phyloP scores from a whole-genome alignment of 768 basidiomycete species.

The Leccinum imitatum region DNA sequence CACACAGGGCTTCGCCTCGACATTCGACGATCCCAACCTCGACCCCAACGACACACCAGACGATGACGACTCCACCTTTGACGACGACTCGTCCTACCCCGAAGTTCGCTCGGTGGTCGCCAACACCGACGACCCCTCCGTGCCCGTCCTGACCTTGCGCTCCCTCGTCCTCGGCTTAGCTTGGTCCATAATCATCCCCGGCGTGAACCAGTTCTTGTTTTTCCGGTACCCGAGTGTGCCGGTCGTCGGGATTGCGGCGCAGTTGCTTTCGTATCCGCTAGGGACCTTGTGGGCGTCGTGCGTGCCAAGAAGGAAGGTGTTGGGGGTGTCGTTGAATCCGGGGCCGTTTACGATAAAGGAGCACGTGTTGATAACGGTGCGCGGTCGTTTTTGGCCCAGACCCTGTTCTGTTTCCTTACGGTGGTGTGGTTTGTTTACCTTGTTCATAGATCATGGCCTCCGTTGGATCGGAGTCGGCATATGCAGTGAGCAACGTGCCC shows the following conservation, averaged over 20 bases:
- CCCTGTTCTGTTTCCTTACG: not conserved
- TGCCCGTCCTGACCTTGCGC: slow-evolving; percentile 62
- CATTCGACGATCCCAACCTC: slow-evolving; percentile 29
- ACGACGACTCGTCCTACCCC: slow-evolving; percentile 72
- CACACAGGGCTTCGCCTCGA: not conserved
- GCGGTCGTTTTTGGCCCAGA: slow-evolving; percentile 29
- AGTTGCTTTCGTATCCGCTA: slow-evolving; percentile 68
- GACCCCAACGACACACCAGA: slow-evolving; percentile 12
- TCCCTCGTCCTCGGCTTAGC: slow-evolving; percentile 71
- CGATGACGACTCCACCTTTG: slow-evolving; percentile 17
- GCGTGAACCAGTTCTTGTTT: slow-evolving; percentile 75
- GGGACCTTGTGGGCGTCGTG: slow-evolving; percentile 56
- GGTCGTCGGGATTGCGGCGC: slow-evolving; percentile 65
- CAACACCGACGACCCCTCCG: slow-evolving; percentile 66
- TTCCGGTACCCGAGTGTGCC: slow-evolving; percentile 70
- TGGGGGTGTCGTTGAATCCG: slow-evolving; percentile 66
- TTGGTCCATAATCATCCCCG: slow-evolving; percentile 65
- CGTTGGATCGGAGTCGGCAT: slow-evolving; percentile 57
- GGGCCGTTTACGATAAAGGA: slow-evolving; percentile 79
- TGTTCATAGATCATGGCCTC: slow-evolving; percentile 49
- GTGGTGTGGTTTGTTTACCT: slow-evolving; percentile 18
- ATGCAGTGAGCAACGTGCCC: slow-evolving; percentile 42
- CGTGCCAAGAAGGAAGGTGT: slow-evolving; percentile 54
- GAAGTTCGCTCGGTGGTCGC: slow-evolving; percentile 70
- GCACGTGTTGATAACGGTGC: slow-evolving; percentile 63